Base-by-base conservation (phyloP, 495 filamentous ascomycete species). In the Mytilinidion resinicola region DNA sequence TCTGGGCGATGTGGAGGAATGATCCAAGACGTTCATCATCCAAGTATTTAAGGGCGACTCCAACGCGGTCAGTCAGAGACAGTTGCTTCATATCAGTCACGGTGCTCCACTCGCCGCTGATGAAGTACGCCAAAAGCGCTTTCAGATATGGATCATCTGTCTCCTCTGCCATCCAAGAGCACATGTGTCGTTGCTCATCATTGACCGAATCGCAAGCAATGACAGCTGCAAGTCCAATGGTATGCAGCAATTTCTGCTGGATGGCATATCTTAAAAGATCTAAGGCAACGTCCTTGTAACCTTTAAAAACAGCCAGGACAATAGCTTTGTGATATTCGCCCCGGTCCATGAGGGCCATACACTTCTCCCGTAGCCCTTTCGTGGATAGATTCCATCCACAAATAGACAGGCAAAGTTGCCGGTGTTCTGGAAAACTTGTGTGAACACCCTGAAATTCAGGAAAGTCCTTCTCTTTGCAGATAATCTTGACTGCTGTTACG, bases 101-200 rank as follows among this genome's bases (percentile, higher is more conserved):
- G 10, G 82, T 82, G 30, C 82, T 76, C 93, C 93, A 97, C 68
- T 95, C 82, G 8, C 90, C 90, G 20, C 87, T 90, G 50, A 88
- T 85, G 51, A 96, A 90, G 52, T 90, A 84, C n/a, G 89, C 85
- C n/a, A 96, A 87, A 53, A 98, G 86, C 0, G 91, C 91, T 51
- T 91, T 84, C 9, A 93, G 81, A 66, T 96, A 96, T 0, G 91
- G 89, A 63, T 98, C 93, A 0, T 79, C 78, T 11, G 86, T 77
- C 56, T 85, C 81, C 42, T 81, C 80, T 25, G 80, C 80, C 67
- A 89, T 85, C 60, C 83, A 83, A 0, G 76, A 71, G 51, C 74
- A 76, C 63, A 77, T 65, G 19, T 71, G 60, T n/a, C 68, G 66
- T 58, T 76, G 75, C 41, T 69, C 73, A 33, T 71, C 67, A 44